Conservation (phyloP, 2,329 filamentous ascomycete genomes). For the Phyllosticta paracitricarpa region DNA sequence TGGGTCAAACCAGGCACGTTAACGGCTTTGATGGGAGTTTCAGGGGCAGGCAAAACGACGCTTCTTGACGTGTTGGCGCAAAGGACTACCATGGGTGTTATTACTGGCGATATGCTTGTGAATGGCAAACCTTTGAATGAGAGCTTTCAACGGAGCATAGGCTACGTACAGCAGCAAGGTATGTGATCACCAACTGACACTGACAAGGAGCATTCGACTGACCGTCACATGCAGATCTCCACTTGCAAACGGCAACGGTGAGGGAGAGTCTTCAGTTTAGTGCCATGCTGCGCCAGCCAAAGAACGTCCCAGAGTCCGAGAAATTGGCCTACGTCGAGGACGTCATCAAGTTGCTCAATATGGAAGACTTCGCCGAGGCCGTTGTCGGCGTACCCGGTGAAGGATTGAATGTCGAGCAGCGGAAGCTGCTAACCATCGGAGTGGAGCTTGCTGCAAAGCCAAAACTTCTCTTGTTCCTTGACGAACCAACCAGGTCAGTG, state of each 20-base stretch:
- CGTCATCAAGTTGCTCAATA: slow-evolving; percentile 56
- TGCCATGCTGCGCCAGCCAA: slow-evolving; percentile 39
- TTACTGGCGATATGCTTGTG: slow-evolving; percentile 30
- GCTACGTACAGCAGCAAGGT: slow-evolving; percentile 30
- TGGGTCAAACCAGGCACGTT: slow-evolving; percentile 48
- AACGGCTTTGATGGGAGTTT: slow-evolving; percentile 34
- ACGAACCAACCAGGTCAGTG: slow-evolving; percentile 40
- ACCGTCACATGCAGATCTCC: slow-evolving; percentile 19
- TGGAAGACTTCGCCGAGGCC: slow-evolving; percentile 57
- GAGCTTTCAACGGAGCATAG: slow-evolving; percentile 28
- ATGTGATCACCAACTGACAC: slow-evolving; percentile 3
- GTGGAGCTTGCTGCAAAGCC: slow-evolving; percentile 64
- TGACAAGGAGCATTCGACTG: neutral
- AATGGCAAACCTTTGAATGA: slow-evolving; percentile 26
- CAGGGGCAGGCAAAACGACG: slow-evolving; percentile 30
- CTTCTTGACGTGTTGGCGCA: slow-evolving; percentile 28
- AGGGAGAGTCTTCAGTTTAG: slow-evolving; percentile 27
- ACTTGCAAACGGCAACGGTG: slow-evolving; percentile 29
- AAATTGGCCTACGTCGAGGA: slow-evolving; percentile 54
- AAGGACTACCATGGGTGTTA: slow-evolving; percentile 26
- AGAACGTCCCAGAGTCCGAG: slow-evolving; percentile 43
- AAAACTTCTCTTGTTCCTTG: slow-evolving; percentile 50
- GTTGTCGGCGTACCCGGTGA: slow-evolving; percentile 54
- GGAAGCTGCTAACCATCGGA: slow-evolving; percentile 61
- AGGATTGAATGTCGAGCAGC: slow-evolving; percentile 57